phyloP scores from a whole-genome alignment of 2,329 filamentous ascomycete species.

The Microsporum ferrugineum region DNA sequence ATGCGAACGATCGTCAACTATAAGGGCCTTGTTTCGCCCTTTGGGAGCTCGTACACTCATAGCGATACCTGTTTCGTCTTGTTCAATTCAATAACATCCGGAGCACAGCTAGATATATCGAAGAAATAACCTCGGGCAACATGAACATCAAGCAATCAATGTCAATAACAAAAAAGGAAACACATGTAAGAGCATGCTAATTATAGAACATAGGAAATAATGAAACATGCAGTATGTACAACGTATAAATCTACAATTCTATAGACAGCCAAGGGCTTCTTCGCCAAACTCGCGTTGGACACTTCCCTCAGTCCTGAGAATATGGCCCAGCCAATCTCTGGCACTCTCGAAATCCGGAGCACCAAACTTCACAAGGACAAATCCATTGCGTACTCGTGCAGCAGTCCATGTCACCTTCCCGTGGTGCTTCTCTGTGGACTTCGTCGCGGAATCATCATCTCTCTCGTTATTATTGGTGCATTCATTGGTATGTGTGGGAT shows the following conservation, averaged over 20 bases:
- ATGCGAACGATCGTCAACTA: not conserved
- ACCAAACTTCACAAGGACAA: conserved; percentile 84
- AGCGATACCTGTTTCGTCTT: not conserved
- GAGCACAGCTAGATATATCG: not conserved
- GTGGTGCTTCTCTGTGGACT: conserved; percentile 22
- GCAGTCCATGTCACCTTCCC: conserved; percentile 68
- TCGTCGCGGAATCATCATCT: conserved; percentile 21
- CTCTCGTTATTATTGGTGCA: not conserved
- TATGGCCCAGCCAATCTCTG: conserved; percentile 63
- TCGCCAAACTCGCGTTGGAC: conserved; percentile 63
- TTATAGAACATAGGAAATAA: not conserved
- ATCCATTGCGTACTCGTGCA: conserved; percentile 60
- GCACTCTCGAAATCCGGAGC: conserved; percentile 71
- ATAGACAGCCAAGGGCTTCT: conserved; percentile 51
- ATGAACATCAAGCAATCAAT: not conserved
- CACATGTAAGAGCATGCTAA: not conserved
- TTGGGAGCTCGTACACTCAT: not conserved
- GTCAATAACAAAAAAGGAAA: not conserved
- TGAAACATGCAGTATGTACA: not conserved
- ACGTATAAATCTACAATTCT: conserved; percentile 43
- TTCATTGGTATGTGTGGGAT: not conserved
- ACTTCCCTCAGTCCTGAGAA: conserved; percentile 65
- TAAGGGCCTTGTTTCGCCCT: not conserved
- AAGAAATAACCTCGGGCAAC: not conserved
- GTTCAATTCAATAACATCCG: not conserved